Evolutionary conservation across 495 filamentous ascomycete species (phyloP).

Genomic region (Glutinoglossum americanum): DNA sequence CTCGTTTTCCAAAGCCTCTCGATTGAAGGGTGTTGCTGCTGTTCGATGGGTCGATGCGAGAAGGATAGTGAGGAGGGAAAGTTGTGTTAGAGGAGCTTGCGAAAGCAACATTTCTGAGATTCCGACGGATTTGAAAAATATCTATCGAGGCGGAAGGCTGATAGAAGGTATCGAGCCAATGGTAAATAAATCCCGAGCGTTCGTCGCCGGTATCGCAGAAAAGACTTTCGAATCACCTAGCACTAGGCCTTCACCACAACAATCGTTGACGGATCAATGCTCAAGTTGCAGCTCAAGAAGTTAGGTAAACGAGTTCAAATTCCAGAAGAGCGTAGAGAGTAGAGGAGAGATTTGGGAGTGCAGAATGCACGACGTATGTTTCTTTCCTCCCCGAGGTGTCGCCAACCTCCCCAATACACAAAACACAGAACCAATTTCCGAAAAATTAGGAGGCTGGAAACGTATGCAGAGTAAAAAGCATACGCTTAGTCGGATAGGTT

Average conservation of each 20-base stretch:
- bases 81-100: slow-evolving; percentile 9
- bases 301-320: background rate
- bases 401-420: too few species aligned
- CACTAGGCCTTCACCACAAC: background rate
- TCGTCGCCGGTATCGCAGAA: background rate
- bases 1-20: slow-evolving; percentile 18
- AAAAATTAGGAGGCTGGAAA: too few species aligned
- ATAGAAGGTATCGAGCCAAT: background rate
- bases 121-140: background rate
- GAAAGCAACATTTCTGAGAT: slow-evolving; percentile 9
- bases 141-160: background rate
- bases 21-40: slow-evolving; percentile 8
- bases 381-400: too few species aligned
- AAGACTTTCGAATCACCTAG: background rate
- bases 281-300: background rate
- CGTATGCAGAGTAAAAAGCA: too few species aligned
- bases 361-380: too few species aligned
- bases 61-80: slow-evolving; percentile 13
- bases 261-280: background rate
- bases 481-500: too few species aligned
- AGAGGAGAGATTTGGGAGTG: background rate
- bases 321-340: background rate
- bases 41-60: slow-evolving; percentile 18
- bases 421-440: background rate
- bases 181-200: background rate